Base-by-base conservation (phyloP, 257 asterid genomes). In the Ligustrum vulgare region DNA sequence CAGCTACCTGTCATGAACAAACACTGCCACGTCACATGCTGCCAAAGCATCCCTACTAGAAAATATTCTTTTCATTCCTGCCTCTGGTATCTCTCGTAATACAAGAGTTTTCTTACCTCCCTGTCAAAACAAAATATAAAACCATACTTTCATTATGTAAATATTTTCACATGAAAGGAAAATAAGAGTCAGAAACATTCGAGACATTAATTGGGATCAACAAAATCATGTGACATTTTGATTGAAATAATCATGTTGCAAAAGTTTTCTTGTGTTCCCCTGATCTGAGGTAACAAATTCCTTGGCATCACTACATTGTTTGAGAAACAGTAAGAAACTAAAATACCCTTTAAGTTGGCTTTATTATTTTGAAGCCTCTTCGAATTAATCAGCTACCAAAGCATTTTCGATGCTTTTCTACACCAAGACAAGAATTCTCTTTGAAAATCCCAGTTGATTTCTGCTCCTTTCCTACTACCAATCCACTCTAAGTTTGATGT, bases 1-100 rank as follows among this genome's bases (percentile, higher is more conserved):
- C 72, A 66, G 66, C 72, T 81, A 91, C 98, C 98, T 94, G 89
- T 94, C 97, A 79, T 94, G 98, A 73, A 91, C 96, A 87, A 94
- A 94, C 81, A 91, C 76, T 39, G 97, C 98, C 37, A 94, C 86
- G 75, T 94, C 98, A 79, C 98, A 94, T 66, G 90, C 82, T 51
- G 97, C 96, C 86, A 94, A 85, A 75, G 97, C 94, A 82, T 94
- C 96, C 88, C 75, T 90, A 70, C 72, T 85, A 23, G 93, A 84
- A 36, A 94, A 83, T 20, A 91, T 84, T 71, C 77, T 86, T 49
- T 88, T 84, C 67, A 94, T 93, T 77, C 88, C 87, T 56, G 85
- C 92, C 84, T 89, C 96, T 3, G 92, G 92, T 80, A 91, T 88
- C 91, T 94, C 98, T 70, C 91, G 87, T 83, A 94, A 80, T 22